phyloP scores from a whole-genome alignment of 139 green algal species.

The Chlorella sorokiniana region DNA sequence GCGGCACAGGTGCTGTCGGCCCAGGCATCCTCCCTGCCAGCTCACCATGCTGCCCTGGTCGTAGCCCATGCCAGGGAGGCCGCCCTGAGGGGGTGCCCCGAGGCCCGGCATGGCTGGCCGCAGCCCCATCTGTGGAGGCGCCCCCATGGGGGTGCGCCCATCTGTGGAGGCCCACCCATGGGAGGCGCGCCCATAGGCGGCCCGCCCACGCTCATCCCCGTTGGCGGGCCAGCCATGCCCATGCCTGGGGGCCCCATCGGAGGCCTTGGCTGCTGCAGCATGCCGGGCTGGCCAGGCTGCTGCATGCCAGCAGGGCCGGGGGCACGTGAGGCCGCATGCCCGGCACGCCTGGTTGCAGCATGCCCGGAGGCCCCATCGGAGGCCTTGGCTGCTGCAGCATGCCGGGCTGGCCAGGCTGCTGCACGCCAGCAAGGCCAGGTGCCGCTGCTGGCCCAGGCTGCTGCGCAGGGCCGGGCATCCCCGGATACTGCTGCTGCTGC shows the following conservation, averaged over 20 bases:
- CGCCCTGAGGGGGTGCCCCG: not conserved
- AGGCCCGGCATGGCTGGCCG: conserved; percentile 10
- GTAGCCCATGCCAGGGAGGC: conserved; percentile 23
- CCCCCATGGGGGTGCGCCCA: not conserved
- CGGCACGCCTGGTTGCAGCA: conserved; percentile 10
- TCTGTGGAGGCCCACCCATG: not conserved
- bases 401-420: conserved; percentile 7
- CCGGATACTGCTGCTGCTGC: conserved; percentile 2
- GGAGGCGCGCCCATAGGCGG: not conserved
- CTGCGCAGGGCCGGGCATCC: not conserved
- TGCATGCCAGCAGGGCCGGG: conserved; percentile 17
- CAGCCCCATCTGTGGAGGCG: not conserved
- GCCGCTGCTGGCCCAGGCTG: not conserved
- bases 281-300: not conserved
- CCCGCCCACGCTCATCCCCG: not conserved
- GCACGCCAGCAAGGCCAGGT: conserved; percentile 12
- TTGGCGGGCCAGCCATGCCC: not conserved
- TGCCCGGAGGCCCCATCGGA: not conserved
- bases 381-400: not conserved
- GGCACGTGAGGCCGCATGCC: not conserved
- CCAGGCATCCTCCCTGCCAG: too few relatives aligned
- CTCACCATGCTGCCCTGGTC: conserved; percentile 25
- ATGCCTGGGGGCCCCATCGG: not conserved
- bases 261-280: not conserved
- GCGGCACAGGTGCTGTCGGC: not conserved